Evolutionary conservation across 2,329 filamentous ascomycete species (phyloP), one percentile per base, ranked within the genome.

Genomic region (Epichloe aotearoae): DNA sequence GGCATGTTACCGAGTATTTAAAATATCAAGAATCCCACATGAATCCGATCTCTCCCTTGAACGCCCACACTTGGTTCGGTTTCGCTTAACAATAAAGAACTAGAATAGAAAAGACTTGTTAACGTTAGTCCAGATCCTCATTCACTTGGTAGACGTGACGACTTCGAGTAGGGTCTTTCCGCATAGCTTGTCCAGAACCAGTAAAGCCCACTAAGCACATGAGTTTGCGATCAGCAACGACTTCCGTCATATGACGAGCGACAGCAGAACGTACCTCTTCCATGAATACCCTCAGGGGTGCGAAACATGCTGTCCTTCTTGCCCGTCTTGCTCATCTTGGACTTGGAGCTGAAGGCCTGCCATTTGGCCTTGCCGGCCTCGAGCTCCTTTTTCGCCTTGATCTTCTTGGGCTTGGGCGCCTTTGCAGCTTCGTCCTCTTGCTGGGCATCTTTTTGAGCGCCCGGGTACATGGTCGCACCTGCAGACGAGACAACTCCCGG

Each of bases 221-320:
- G 6, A 46, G 19, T 14, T 15, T 5, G n/a, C 34, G 14, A 53
- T 64, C 52, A 64, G 63, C 50, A 41, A n/a, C 15, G 19, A 10
- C 10, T 2, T 37, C 6, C 7, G 39, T 19, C 5, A 33, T 36
- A 44, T 7, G 38, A 17, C 17, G 26, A 36, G 11, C 15, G 23
- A 41, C 4, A 26, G 19, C 30, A 20, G 17, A 8, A 47, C 76
- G 58, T 71, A 95, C 90, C 90, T 84, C 89, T 80, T 52, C 86
- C 90, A 61, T 88, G 80, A 23, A 93, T 78, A 54, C 88, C 84
- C 34, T 95, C 89, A 0, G 89, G 88, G 3, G 90, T 96, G 45
- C 90, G 83, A 66, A 96, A 96, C 90, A 96, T 96, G 74, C 88
- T 95, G 46, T 95, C 88, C 70, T 95, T 95, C 72, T 91, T 91